phyloP scores from a whole-genome alignment of 2,329 filamentous ascomycete species.

The Cercospora sojina region DNA sequence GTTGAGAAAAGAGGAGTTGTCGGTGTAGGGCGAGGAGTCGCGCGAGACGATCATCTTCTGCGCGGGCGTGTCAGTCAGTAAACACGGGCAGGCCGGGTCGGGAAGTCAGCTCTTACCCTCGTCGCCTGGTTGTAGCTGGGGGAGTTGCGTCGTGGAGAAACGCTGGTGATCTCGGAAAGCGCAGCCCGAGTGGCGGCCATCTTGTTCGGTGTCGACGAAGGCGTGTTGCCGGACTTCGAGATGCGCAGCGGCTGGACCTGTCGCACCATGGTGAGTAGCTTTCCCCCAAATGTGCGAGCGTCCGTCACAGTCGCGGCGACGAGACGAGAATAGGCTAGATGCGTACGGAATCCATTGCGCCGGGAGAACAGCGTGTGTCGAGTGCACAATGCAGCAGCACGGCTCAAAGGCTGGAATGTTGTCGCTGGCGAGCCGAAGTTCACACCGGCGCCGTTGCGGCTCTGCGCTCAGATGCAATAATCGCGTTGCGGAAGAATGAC shows the following conservation, averaged over 20 bases:
- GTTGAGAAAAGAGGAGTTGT: constrained; percentile 34
- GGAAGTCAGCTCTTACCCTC: constrained; percentile 55
- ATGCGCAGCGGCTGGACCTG: constrained; percentile 76
- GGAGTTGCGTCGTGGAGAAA: constrained; percentile 84
- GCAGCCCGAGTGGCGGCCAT: constrained; percentile 57
- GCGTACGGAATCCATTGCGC: constrained; percentile 28
- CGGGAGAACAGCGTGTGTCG: constrained; percentile 10
- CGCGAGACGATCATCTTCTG: constrained; percentile 68
- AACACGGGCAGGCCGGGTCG: constrained; percentile 8
- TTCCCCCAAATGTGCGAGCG: neutral
- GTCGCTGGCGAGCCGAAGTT: constrained; percentile 9
- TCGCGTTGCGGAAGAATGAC: neutral
- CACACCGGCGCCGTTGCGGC: constrained; percentile 12
- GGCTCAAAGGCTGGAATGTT: constrained; percentile 22
- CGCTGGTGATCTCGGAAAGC: constrained; percentile 83
- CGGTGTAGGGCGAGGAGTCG: constrained; percentile 72
- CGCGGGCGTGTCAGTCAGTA: constrained; percentile 30
- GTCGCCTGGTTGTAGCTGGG: constrained; percentile 78
- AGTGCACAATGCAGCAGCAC: constrained; percentile 12
- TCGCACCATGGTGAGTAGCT: constrained; percentile 28
- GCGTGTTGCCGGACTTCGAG: constrained; percentile 62
- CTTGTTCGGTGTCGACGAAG: constrained; percentile 62
- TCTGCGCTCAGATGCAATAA: constrained; percentile 5
- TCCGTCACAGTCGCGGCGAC: neutral
- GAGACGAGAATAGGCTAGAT: constrained; percentile 7